Evolutionary conservation across 768 basidiomycete species (phyloP), one percentile per base, ranked within the genome.

Genomic region (Melanogaster broomeanus): DNA sequence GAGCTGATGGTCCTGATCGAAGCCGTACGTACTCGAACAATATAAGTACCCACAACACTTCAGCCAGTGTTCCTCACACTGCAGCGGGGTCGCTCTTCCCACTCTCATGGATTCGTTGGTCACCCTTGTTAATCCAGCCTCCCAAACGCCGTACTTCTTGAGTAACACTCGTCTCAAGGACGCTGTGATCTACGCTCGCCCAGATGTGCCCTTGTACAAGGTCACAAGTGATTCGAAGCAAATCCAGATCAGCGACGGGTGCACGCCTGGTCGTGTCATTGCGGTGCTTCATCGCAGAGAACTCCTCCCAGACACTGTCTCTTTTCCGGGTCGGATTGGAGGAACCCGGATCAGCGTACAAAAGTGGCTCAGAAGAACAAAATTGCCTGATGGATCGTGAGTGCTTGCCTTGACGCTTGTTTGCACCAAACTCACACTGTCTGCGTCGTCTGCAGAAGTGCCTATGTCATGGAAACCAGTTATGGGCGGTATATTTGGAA

Each of bases 71-170:
- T n/a, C n/a, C n/a, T n/a, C n/a, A n/a, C n/a, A n/a, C n/a, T n/a
- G n/a, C n/a, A n/a, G 15, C 4, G n/a, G 19, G 3, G 30, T 35
- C 16, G 38, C 27, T 33, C n/a, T 16, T 4, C 28, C 8, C n/a
- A 15, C 40, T n/a, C 13, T 18, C 42, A 70, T 68, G 67, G 64
- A 68, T 45, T 68, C 67, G 11, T 15, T 60, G 13, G 11, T 50
- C 40, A 68, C 67, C 1, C 68, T 68, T 39, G 68, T 68, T 13
- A 56, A 45, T 33, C 43, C 49, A 10, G 3, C 46, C 7, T 64
- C 64, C 18, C 67, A 68, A 21, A 70, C 62, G 12, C 1, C 47
- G 35, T 70, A 70, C 56, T 68, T 55, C 35, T 27, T 68, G 33
- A 66, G 62, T 45, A 57, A 54, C 11, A 31, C 53, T 3, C 52